These are phyloP conservation scores for Penicillium alfredii DNA, from an alignment of 495 filamentous ascomycete genomes.

Conservation along the genomic window DNA sequence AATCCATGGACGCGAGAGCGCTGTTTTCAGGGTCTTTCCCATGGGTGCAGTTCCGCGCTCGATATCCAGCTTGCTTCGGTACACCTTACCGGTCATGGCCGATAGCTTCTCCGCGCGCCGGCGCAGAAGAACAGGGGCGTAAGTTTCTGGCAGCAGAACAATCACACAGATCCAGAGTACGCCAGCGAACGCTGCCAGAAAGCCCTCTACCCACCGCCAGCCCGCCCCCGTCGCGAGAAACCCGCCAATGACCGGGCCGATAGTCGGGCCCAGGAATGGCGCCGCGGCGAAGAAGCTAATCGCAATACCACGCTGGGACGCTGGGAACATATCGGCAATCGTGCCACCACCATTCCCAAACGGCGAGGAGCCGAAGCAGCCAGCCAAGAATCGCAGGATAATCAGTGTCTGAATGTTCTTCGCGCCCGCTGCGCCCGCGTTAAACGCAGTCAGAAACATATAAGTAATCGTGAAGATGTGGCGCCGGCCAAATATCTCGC, in stretches of 20 bases:
- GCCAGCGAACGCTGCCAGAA: conserved; percentile 40
- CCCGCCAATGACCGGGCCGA: conserved; percentile 48
- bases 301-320: conserved; percentile 54
- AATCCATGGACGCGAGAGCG: conserved; percentile 38
- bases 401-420: conserved; percentile 57
- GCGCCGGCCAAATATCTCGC: conserved; percentile 57
- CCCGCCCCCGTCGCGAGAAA: conserved; percentile 50
- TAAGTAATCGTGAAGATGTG: conserved; percentile 60
- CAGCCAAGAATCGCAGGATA: conserved; percentile 67
- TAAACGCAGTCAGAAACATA: conserved; percentile 56
- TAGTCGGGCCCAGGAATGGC: conserved; percentile 48
- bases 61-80: conserved; percentile 37
- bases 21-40: conserved; percentile 26
- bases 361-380: conserved; percentile 63
- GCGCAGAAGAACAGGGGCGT: conserved; percentile 47
- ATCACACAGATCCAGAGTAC: conserved; percentile 43
- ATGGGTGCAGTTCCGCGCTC: conserved; percentile 24
- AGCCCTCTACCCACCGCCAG: conserved; percentile 60
- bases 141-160: conserved; percentile 50
- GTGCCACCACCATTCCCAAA: conserved; percentile 65
- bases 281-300: conserved; percentile 54
- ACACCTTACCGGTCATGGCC: conserved; percentile 47
- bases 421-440: conserved; percentile 53
- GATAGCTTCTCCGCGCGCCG: conserved; percentile 45
- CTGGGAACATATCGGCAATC: conserved; percentile 62